Evolutionary conservation across 495 filamentous ascomycete species (phyloP), one percentile per base, ranked within the genome.

Genomic region (Podospora fimiseda): DNA sequence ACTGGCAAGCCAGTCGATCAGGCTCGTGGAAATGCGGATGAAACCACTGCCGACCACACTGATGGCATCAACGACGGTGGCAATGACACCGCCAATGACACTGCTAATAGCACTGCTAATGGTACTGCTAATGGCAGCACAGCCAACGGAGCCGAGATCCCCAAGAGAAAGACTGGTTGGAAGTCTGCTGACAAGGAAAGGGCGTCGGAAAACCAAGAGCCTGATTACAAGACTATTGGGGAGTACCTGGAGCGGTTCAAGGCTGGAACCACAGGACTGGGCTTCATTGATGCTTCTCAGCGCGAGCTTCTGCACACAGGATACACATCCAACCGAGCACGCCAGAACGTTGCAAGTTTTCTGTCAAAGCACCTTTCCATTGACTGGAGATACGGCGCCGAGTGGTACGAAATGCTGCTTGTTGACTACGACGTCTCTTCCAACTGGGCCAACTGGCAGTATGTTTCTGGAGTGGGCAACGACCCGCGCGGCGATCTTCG

Each of bases 401-500:
- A 90, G 63, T 90, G 85, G 85, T 89, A 88, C 62, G 86, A 89
- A 62, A 75, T 73, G 55, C 60, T 82, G 51, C 75, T 89, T 9
- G 70, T 81, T 24, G 86, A 89, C 60, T 88, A 89, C 62, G 86
- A 90, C 56, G 70, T 85, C 9, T 76, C 75, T 30, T 82, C 73
- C 43, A 89, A 89, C 61, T 90, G 84, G 84, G 81, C 81, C 36
- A 88, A 87, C 59, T 90, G 85, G 86, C 84, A 87, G 66, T 88
- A 89, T 57, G 76, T 80, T 7, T 75, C 84, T 0, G 86, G 86
- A 6, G 84, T 89, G 0, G 86, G 86, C 18, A 89, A 88, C 61
- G 86, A 88, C 59, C 86, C 85, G 1, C 62, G 82, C 24, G 77
- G 80, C 27, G 75, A 83, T 36, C 73, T 74, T 0, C 67, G 85